Percentiles rank a stretch among this genome's conserved stretches.
Conservation (phyloP, 139 green algal species). For the Asterochloris sp. region DNA sequence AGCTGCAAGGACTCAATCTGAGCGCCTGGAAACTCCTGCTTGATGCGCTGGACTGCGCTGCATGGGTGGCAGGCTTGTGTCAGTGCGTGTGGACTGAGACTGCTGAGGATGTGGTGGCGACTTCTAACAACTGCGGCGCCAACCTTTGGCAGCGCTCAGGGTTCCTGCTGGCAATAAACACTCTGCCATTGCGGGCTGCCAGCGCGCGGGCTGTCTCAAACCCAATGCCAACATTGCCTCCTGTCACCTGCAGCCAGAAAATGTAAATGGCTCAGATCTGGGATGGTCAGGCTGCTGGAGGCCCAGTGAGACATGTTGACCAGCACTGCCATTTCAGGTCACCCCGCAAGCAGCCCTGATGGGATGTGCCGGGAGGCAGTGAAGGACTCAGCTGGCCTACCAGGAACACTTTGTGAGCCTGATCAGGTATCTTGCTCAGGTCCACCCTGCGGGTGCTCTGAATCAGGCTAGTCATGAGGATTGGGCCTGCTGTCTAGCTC, state of each 20-base stretch:
- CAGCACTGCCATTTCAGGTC: too few species aligned
- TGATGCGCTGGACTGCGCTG: conserved; percentile 5
- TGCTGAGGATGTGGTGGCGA: neutral
- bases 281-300: too few species aligned
- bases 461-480: too few species aligned
- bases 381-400: too few species aligned
- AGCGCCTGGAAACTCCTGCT: conserved; percentile 5
- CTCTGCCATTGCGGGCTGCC: neutral
- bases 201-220: neutral
- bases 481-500: neutral
- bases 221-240: conserved; percentile 1
- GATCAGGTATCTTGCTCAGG: too few species aligned
- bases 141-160: conserved; percentile 5
- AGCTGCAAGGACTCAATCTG: conserved; percentile 1
- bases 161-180: conserved; percentile 14
- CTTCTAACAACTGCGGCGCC: neutral
- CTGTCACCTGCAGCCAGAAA: neutral
- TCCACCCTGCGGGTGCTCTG: too few species aligned
- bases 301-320: too few species aligned
- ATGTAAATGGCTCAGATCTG: too few species aligned
- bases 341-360: too few species aligned
- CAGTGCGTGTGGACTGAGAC: neutral
- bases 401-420: too few species aligned
- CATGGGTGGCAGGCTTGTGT: neutral
- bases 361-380: too few species aligned